Evolutionary conservation across 257 asterid genomes (phyloP).

Genomic region (Anisodus tanguticus): DNA sequence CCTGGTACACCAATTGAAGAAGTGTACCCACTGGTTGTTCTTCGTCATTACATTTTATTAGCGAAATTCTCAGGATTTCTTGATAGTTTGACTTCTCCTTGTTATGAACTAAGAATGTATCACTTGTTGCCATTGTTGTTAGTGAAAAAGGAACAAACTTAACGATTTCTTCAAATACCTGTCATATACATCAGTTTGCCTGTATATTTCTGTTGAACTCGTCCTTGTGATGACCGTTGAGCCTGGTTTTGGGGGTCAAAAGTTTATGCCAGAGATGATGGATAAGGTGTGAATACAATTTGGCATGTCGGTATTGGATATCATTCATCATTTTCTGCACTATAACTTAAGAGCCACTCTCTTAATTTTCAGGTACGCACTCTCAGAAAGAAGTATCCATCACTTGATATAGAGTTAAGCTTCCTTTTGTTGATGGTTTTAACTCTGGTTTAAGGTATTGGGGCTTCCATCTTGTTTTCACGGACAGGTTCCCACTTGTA

Average conservation of each 20-base stretch:
- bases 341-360: conserved; percentile 12
- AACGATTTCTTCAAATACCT: not conserved
- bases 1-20: conserved; percentile 85
- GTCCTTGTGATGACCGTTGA: conserved; percentile 96
- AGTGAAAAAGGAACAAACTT: not conserved
- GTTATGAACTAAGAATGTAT: not conserved
- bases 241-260: conserved; percentile 99
- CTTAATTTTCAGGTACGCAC: conserved; percentile 57
- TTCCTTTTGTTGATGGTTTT: not conserved
- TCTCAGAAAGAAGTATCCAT: conserved; percentile 71
- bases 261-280: conserved; percentile 93
- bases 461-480: not conserved
- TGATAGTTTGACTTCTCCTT: not conserved
- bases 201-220: conserved; percentile 62
- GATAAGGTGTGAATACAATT: conserved; percentile 64
- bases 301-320: not conserved
- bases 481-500: not conserved
- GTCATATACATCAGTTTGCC: conserved; percentile 27
- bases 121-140: conserved; percentile 15
- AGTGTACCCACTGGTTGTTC: conserved; percentile 76
- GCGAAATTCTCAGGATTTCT: not conserved
- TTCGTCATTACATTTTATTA: conserved; percentile 22
- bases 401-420: conserved; percentile 81
- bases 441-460: not conserved
- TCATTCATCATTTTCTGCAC: not conserved